Base-by-base conservation (phyloP, 208 protist genomes). In the Wallacemonas collosoma region DNA sequence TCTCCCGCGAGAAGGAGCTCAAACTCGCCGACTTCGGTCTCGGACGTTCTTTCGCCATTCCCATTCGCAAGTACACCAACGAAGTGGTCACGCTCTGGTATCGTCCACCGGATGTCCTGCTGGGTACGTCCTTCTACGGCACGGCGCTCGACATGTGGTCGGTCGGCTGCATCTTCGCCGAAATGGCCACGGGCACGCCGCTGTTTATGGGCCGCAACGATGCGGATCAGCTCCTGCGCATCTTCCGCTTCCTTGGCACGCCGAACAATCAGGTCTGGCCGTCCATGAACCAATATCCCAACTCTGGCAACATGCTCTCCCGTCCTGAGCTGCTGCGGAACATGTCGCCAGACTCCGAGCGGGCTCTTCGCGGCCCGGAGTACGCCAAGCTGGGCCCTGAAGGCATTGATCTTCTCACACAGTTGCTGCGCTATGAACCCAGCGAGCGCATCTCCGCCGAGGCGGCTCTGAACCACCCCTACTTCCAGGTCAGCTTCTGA, bases 141-240 rank as follows among this genome's bases (percentile, higher is more conserved):
- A 87, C 91, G 43, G 51, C 88, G 54, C 87, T 98, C 6, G 97
- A 98, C 70, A 93, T 98, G 12, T 98, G 96, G 93, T 89, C 91
- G 7, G 83, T 98, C 12, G 97, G 97, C 2, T 98, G 95, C 78
- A 98, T 98, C 62, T 95, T 98, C 85, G 90, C 82, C 9, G 95
- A 98, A 75, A 93, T 98, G 82, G 88, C 93, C n/a, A 95, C 89
- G 36, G 81, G 96, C 7, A 63, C 80, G 9, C 97, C 98, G 44
- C 93, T 99, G 38, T 99, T 99, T 81, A 85, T 97, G 3, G 98
- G 98, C n/a, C 82, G 91, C 44, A 96, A 95, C 68, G 96, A 98
- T 68, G 87, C 90, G 9, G 98, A 99, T 73, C 96, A 99, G 84
- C 85, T 99, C 14, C 85, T 98, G 75, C 86, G 88, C 55, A 99